phyloP scores from a whole-genome alignment of 495 filamentous ascomycete genomes.

The Terfezia boudieri region DNA sequence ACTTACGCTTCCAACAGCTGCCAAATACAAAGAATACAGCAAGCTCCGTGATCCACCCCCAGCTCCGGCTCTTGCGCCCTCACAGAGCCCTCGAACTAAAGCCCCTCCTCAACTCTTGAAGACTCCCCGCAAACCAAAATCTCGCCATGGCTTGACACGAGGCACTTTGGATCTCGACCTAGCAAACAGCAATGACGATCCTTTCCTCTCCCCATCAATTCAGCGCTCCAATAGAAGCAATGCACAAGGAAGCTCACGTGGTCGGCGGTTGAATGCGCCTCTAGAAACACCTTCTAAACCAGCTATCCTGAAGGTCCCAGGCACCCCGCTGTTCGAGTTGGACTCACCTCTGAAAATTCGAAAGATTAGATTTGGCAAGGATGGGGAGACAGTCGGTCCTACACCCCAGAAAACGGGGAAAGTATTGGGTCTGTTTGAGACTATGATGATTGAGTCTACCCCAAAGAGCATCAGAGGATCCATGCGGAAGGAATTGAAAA shows the following conservation, averaged over 20 bases:
- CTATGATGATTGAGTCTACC: slow-evolving; percentile 23
- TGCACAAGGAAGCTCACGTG: background rate
- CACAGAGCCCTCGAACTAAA: slow-evolving; percentile 35
- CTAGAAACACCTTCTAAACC: background rate
- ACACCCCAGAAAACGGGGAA: slow-evolving; percentile 81
- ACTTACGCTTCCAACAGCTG: slow-evolving; percentile 26
- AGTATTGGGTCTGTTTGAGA: slow-evolving; percentile 77
- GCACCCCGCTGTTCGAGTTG: background rate
- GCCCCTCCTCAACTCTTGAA: slow-evolving; percentile 15
- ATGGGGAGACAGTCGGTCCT: slow-evolving; percentile 38
- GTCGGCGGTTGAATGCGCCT: background rate
- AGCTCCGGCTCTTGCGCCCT: slow-evolving; percentile 19
- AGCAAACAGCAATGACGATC: slow-evolving; percentile 10
- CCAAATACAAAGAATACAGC: slow-evolving; percentile 82
- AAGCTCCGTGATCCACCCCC: slow-evolving; percentile 25
- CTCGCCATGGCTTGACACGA: background rate
- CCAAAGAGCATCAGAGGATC: background rate
- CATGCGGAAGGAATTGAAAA: background rate
- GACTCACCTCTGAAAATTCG: background rate
- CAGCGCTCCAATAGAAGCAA: background rate
- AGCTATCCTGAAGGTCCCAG: background rate
- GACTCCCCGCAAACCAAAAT: too few species aligned
- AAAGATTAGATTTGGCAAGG: background rate
- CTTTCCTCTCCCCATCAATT: background rate
- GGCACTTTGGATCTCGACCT: slow-evolving; percentile 12